Base-by-base conservation (phyloP, 164 flowering plant species). In the Houttuynia cordata region DNA sequence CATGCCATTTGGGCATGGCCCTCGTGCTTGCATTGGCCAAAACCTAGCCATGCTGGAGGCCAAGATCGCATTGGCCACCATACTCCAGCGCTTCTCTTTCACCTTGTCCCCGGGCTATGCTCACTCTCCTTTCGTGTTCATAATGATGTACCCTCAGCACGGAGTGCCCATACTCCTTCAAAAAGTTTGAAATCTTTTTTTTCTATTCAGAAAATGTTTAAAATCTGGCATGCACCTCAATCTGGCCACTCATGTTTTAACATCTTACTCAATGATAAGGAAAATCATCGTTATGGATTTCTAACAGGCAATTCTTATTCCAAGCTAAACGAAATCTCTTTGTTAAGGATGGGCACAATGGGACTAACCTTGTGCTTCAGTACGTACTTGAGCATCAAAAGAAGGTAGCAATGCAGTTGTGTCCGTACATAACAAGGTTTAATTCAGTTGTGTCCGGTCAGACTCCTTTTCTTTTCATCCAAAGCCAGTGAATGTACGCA, bases 1-100 rank as follows among this genome's bases (percentile, higher is more conserved):
- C 22, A 39, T 58, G 47, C 61, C 49, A 19, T 58, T 58, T 58
- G 61, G 47, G 47, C 20, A 34, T n/a, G 61, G 61, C n/a, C 61
- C 61, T 7, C 34, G 61, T 24, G 23, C 61, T n/a, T 58, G 51
- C 20, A 42, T 58, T 1, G 61, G 61, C 61, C 61, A 40, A 14
- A 58, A 58, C 24, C 61, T 58, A 19, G 50, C 50, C 24, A 8
- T 58, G 50, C 61, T 40, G 23, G 49, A 58, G 51, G 47, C 61
- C n/a, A 58, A 58, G 41, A 58, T 58, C 18, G 47, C 39, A 39
- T n/a, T 58, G 51, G 61, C 61, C 22, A 56, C 19, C 18, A 25
- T 24, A 24, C 39, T 24, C n/a, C 23, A 24, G 39, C 58, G 58
- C 24, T 56, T 58, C 61, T 58, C 61, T 49, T 58, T 57, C 59